phyloP scores from a whole-genome alignment of 441 rosid species.

The Adansonia gregorii region DNA sequence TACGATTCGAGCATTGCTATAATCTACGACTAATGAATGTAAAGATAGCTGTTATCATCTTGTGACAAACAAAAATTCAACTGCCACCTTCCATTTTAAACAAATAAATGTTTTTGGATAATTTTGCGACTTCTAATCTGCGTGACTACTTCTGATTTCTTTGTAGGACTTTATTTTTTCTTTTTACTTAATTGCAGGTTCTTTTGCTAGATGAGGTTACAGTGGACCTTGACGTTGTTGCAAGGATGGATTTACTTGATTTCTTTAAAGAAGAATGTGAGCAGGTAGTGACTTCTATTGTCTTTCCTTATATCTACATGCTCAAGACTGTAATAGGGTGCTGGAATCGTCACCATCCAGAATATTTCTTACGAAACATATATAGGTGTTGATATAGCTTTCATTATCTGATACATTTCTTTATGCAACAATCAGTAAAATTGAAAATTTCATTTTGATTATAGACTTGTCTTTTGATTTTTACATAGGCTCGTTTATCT shows the following conservation, averaged over 20 bases:
- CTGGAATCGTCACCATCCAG: background rate
- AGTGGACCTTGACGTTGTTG: constrained; percentile 75
- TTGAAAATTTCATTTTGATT: background rate
- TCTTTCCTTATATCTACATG: background rate
- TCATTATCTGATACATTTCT: background rate
- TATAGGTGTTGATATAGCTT: background rate
- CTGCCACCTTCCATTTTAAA: background rate
- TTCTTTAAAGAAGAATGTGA: constrained; percentile 77
- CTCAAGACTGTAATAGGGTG: background rate
- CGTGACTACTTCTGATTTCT: background rate
- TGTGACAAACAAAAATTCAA: background rate
- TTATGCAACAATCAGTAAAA: background rate
- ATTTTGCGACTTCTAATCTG: background rate
- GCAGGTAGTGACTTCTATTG: constrained; percentile 47
- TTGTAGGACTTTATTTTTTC: background rate
- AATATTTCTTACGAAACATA: background rate
- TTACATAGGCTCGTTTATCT: background rate
- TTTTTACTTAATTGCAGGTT: constrained; percentile 44
- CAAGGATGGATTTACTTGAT: constrained; percentile 71
- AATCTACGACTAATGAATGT: background rate
- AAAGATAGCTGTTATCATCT: background rate
- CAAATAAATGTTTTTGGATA: background rate
- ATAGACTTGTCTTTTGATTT: background rate
- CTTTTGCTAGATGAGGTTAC: constrained; percentile 74
- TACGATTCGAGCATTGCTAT: background rate